A percentile compares a stretch with the other conserved stretches of the same genome.
Evolutionary conservation across 139 green algal species (phyloP).

Genomic region (Asterochloris sp.): DNA sequence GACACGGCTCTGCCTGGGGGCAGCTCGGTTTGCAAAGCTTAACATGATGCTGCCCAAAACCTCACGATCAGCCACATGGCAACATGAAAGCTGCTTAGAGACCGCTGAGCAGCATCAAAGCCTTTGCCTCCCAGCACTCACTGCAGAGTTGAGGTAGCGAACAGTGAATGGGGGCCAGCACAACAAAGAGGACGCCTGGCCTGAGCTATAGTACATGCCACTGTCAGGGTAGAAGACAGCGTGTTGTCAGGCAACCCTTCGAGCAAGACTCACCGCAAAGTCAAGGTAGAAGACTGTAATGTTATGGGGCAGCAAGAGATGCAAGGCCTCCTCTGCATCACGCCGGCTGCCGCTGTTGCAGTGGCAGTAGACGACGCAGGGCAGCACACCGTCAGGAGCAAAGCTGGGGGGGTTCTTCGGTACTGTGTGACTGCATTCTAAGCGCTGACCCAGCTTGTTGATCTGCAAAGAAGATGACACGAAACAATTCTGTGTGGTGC

Average conservation of each 20-base stretch:
- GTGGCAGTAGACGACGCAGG: conserved; percentile 85
- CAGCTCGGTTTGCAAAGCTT: too few relatives aligned
- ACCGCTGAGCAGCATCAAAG: too few relatives aligned
- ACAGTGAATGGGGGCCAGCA: background rate
- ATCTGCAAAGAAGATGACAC: conserved; percentile 31
- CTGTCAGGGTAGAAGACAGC: background rate
- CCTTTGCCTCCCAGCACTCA: background rate
- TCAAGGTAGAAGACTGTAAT: conserved; percentile 84
- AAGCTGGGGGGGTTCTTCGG: conserved; percentile 36
- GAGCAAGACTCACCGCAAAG: conserved; percentile 61
- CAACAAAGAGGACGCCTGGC: background rate
- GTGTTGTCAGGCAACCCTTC: too few relatives aligned
- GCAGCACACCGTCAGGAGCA: conserved; percentile 37
- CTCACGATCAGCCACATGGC: too few relatives aligned
- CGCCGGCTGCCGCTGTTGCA: conserved; percentile 84
- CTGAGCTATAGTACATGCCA: background rate
- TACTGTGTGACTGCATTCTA: conserved; percentile 73
- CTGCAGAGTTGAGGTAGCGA: background rate
- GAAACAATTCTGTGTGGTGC: background rate
- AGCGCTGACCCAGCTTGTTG: conserved; percentile 62
- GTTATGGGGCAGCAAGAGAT: conserved; percentile 64
- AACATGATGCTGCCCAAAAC: too few relatives aligned
- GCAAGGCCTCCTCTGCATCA: conserved; percentile 81
- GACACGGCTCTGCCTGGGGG: too few relatives aligned
- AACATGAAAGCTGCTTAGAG: too few relatives aligned